Evolutionary conservation across 1,284 basidiomycete species (phyloP), one percentile per base, ranked within the genome.

Genomic region (Erythrobasidium hasegawianum): DNA sequence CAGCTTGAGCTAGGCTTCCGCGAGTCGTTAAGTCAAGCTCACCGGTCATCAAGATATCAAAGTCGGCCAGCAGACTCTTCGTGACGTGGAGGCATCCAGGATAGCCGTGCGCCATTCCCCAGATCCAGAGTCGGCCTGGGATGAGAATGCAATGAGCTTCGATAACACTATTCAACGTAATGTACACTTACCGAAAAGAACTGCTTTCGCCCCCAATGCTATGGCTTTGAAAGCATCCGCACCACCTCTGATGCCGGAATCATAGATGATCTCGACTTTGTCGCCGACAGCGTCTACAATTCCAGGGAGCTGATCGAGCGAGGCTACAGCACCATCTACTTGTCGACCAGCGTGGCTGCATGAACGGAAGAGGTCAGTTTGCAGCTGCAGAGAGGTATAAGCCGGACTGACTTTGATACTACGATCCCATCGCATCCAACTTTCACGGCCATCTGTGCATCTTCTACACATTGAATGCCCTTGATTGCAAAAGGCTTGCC

Each of bases 261-360:
- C 88, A 72, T 90, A 90, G 3, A 90, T 78, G 29, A 91, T 78
- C 0, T 85, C 85, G 55, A 90, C 78, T 59, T 81, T 45, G 4
- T 84, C 83, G 0, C 80, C 76, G 27, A 79, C 72, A 0, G 77
- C 79, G 56, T 79, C 79, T 64, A 89, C 80, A 68, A 82, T 83
- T 24, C 82, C 83, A 77, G 77, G 22, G 2, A 91, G 81, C 1
- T 86, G 86, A 70, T 85, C 84, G 14, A 91, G 78, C 1, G 87
- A 84, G 0, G 85, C 83, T 13, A 90, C 82, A 0, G 85, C 86
- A 2, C 88, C 88, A 74, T 91, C 89, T 2, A 92, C 81, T 76
- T 90, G 89, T 38, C 88, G 81, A 1, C 87, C 89, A 29, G 88
- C 89, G 72, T 91, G 89, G 74, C 90, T 91, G 5, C 86, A 87